Evolutionary conservation across 805 yeast species (phyloP).

Genomic region (Ogataea nitratoaversa): DNA sequence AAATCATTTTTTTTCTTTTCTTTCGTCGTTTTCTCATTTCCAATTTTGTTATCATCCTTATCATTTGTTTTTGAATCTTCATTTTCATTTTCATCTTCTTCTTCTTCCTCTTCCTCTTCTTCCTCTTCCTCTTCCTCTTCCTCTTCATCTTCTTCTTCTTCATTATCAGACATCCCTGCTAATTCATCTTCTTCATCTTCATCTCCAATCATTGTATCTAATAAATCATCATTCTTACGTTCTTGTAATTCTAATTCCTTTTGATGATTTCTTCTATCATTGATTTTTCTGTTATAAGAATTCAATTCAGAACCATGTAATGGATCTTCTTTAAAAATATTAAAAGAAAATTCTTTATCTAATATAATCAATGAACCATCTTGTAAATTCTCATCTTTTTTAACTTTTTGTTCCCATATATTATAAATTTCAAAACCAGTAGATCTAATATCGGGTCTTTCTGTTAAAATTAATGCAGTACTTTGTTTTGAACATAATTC

Average conservation of each 20-base stretch:
- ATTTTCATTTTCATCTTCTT: conserved; percentile 28
- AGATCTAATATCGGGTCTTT: conserved; percentile 47
- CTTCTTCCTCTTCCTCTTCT: conserved; percentile 8
- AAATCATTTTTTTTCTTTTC: conserved; percentile 32
- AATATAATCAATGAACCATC: conserved; percentile 63
- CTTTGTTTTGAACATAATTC: conserved; percentile 59
- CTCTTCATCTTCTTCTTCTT: conserved; percentile 23
- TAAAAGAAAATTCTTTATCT: conserved; percentile 35
- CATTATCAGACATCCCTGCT: conserved; percentile 25
- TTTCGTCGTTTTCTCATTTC: too few relatives aligned
- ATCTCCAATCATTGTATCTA: conserved; percentile 29
- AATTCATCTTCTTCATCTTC: conserved; percentile 22
- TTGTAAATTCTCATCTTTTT: conserved; percentile 34
- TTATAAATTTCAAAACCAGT: conserved; percentile 46
- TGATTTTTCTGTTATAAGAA: conserved; percentile 43
- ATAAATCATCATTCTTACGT: conserved; percentile 28
- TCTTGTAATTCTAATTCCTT: conserved; percentile 30
- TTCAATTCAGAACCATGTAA: conserved; percentile 48
- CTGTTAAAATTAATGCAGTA: conserved; percentile 73
- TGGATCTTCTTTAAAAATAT: conserved; percentile 42
- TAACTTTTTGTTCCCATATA: conserved; percentile 48
- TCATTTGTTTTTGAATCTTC: too few relatives aligned
- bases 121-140: conserved; percentile 13
- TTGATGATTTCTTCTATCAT: conserved; percentile 40
- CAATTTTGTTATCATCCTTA: too few relatives aligned